Percentiles rank a stretch among this genome's conserved stretches.
Evolutionary conservation across 495 filamentous ascomycete species (phyloP).

Genomic region (Friedmanniomyces simplex): DNA sequence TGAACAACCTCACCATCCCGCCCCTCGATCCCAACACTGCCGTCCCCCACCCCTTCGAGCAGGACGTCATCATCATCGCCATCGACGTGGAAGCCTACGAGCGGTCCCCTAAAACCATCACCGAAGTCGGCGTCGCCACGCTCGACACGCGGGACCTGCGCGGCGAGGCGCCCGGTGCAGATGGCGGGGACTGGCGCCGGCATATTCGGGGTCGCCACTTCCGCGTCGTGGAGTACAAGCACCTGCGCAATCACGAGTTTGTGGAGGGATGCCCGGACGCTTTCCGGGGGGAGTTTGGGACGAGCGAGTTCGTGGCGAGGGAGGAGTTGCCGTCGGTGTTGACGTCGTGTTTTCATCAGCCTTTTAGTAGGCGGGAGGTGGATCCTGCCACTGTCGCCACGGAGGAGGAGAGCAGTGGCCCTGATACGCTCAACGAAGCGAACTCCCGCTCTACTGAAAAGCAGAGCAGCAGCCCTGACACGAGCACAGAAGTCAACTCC

Average conservation of each 20-base stretch:
- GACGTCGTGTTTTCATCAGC: constrained; percentile 40
- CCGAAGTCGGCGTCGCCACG: constrained; percentile 75
- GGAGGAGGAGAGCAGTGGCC: too few species aligned
- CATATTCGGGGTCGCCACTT: constrained; percentile 64
- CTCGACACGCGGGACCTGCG: constrained; percentile 59
- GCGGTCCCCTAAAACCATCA: constrained; percentile 47
- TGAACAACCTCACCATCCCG: constrained; percentile 16
- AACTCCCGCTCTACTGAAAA: too few species aligned
- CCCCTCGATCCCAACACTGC: constrained; percentile 31
- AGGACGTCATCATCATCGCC: constrained; percentile 56
- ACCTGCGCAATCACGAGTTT: constrained; percentile 53
- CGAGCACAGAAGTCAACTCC: not conserved
- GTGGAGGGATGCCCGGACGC: constrained; percentile 57
- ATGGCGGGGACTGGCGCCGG: constrained; percentile 51
- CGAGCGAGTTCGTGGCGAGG: constrained; percentile 32
- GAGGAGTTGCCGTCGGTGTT: constrained; percentile 34
- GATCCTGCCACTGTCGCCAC: too few species aligned
- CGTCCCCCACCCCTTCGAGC: constrained; percentile 39
- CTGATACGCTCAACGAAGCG: too few species aligned
- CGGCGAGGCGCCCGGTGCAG: constrained; percentile 45
- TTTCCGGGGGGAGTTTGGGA: constrained; percentile 56
- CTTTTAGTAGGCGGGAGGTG: constrained; percentile 30
- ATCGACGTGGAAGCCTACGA: constrained; percentile 81
- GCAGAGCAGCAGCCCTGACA: too few species aligned
- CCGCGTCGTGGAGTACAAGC: constrained; percentile 55